phyloP scores from a whole-genome alignment of 116 monocot genomes.

The Phalaenopsis hybrid region DNA sequence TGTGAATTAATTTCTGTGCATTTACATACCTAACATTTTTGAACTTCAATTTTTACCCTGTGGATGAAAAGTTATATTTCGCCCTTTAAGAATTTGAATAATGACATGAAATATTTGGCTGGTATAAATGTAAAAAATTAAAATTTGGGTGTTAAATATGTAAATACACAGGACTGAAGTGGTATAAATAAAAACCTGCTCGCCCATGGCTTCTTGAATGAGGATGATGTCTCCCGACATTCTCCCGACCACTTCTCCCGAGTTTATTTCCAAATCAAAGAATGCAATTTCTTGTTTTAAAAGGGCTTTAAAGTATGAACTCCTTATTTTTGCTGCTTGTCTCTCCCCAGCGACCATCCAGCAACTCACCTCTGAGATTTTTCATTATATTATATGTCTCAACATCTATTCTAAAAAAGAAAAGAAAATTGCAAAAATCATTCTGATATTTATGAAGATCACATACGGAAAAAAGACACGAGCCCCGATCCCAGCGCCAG shows the following conservation, averaged over 20 bases:
- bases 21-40: too few species aligned
- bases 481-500: slow-evolving; percentile 22
- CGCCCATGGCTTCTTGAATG: slow-evolving; percentile 40
- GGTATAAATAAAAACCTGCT: slow-evolving; percentile 11
- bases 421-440: too few species aligned
- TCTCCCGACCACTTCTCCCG: slow-evolving; percentile 24
- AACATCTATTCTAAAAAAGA: neutral
- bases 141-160: too few species aligned
- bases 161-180: too few species aligned
- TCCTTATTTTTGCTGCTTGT: slow-evolving; percentile 30
- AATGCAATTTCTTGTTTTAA: slow-evolving; percentile 33
- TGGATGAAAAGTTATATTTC: too few species aligned
- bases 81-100: too few species aligned
- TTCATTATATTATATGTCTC: too few species aligned
- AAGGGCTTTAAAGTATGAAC: slow-evolving; percentile 27
- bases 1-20: too few species aligned
- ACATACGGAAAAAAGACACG: slow-evolving; percentile 39
- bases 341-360: slow-evolving; percentile 37
- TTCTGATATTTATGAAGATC: neutral
- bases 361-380: slow-evolving; percentile 22
- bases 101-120: too few species aligned
- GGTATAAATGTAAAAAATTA: too few species aligned
- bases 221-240: slow-evolving; percentile 35
- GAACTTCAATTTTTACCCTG: too few species aligned
- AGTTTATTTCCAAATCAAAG: slow-evolving; percentile 23